Base-by-base conservation (phyloP, 2,329 filamentous ascomycete genomes). In the Bisporella sp. region DNA sequence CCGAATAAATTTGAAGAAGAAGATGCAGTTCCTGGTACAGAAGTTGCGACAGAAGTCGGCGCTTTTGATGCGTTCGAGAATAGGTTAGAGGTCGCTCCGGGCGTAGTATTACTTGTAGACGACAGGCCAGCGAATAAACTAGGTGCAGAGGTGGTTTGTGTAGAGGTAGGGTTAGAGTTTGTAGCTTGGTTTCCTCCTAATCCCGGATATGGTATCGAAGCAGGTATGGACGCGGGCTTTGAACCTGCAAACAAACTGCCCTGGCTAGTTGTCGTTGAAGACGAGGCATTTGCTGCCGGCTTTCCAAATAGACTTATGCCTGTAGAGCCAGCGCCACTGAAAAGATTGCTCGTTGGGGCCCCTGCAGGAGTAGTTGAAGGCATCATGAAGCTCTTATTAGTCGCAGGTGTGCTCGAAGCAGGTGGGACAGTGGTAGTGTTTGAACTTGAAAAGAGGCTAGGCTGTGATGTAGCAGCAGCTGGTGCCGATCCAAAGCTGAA, bases 321-420 rank as follows among this genome's bases (percentile, higher is more conserved):
- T 11, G 50, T 31, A 31, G 33, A 41, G 44, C 46, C 46, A 39
- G 46, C 39, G 41, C 46, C 30, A 7, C 53, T 53, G 49, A 61
- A 62, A n/a, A 60, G 35, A 9, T 52, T 49, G 21, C 48, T 55
- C 46, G 42, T 41, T 21, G 54, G 44, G 35, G 50, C 30, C 29
- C 64, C 64, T 41, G 62, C 62, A 33, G 64, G 64, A n/a, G 64
- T 66, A 21, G 61, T 64, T 21, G 61, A 63, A 37, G 12, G 4
- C 31, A 37, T 9, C 6, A 12, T 39, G 13, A 30, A 29, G 31
- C 31, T 46, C 28, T 46, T 45, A 9, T 11, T 45, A 12, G 35
- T 42, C 41, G 49, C 35, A 12, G 47, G 45, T 31, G 45, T 47
- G 11, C 21, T 11, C 28, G 31, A 43, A 55, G 52, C 6, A 55